These are phyloP conservation scores for Furcasterigmium sp. DNA, from an alignment of 2,329 filamentous ascomycete species.

Conservation along the genomic window DNA sequence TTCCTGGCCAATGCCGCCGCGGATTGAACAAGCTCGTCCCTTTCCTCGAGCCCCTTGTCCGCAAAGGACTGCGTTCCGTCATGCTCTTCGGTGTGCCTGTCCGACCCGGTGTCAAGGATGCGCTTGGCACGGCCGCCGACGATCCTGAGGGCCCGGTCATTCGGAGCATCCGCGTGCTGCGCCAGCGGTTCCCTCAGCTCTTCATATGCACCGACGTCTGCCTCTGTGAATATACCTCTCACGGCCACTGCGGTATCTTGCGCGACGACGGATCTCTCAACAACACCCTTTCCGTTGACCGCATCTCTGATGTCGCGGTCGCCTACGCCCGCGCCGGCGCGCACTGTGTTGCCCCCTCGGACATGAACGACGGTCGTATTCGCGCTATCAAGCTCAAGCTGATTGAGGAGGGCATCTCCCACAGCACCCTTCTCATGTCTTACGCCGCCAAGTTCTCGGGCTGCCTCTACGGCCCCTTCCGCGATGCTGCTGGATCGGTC, in stretches of 20 bases:
- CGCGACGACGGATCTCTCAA: conserved; percentile 89
- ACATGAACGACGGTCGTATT: conserved; percentile 98
- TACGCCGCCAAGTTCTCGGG: conserved; percentile 98
- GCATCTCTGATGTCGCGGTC: conserved; percentile 95
- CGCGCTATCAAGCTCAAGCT: conserved; percentile 97
- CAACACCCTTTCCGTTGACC: conserved; percentile 88
- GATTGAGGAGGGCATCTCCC: conserved; percentile 89
- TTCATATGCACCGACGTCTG: conserved; percentile 94
- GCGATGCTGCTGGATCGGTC: conserved; percentile 85
- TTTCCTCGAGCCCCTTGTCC: conserved; percentile 80
- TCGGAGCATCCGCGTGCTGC: conserved; percentile 75
- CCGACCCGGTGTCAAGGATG: conserved; percentile 76
- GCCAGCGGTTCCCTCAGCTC: conserved; percentile 79
- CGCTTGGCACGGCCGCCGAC: conserved; percentile 85
- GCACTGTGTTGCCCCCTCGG: conserved; percentile 93
- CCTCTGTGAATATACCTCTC: conserved; percentile 96
- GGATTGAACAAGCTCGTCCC: conserved; percentile 81
- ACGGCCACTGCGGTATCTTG: conserved; percentile 95
- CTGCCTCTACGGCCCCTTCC: conserved; percentile 94
- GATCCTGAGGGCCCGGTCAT: conserved; percentile 93
- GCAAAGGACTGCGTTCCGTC: conserved; percentile 85
- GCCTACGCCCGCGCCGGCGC: conserved; percentile 94
- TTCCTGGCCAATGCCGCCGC: conserved; percentile 84
- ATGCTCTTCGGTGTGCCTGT: conserved; percentile 95
- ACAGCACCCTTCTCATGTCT: conserved; percentile 90